These are phyloP conservation scores for Tripidium arundinaceum DNA, from an alignment of 202 grass and related monocot genomes.

Conservation along the genomic window DNA sequence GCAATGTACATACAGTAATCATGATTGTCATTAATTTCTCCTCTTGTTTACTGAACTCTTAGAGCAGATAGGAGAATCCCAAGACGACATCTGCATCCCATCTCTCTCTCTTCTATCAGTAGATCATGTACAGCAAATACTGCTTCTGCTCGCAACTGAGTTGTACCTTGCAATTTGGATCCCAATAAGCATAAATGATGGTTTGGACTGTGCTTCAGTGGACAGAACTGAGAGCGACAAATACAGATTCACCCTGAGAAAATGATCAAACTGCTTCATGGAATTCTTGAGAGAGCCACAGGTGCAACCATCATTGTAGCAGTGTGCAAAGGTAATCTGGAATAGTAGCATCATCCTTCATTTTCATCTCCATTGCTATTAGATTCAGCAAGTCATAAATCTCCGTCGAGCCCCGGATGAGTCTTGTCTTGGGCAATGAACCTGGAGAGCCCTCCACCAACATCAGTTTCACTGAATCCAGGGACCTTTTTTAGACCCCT, in stretches of 20 bases:
- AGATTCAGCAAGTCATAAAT: conserved; percentile 42
- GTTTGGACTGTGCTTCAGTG: not conserved
- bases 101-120: not conserved
- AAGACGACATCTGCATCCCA: not conserved
- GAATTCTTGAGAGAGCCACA: not conserved
- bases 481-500: conserved; percentile 42
- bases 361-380: conserved; percentile 44
- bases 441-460: conserved; percentile 8
- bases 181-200: not conserved
- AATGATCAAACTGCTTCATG: not conserved
- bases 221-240: not conserved
- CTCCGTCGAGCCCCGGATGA: conserved; percentile 18
- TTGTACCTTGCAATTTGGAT: not conserved
- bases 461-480: conserved; percentile 48
- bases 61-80: not conserved
- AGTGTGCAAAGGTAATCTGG: not conserved
- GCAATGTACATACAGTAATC: not conserved
- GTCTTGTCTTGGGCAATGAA: conserved; percentile 47
- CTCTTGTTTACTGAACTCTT: not conserved
- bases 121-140: not conserved
- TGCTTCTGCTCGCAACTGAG: not conserved
- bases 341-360: conserved; percentile 17
- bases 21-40: not conserved
- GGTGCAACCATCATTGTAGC: not conserved
- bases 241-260: not conserved